Conservation (phyloP, 2,329 filamentous ascomycete species). For the Capronia epimyces region DNA sequence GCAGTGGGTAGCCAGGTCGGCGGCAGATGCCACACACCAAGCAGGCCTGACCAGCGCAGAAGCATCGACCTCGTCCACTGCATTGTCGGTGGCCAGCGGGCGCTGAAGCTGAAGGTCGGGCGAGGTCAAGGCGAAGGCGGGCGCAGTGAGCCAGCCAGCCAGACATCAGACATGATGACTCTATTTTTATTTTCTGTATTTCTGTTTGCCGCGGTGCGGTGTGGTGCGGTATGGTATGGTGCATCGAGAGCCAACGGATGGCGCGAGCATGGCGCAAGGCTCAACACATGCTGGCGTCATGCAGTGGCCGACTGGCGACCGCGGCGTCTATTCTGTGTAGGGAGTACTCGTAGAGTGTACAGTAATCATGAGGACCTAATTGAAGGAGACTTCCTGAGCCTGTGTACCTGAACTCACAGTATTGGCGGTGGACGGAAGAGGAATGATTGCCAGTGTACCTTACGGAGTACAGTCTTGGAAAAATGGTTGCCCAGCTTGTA, state of each 20-base stretch:
- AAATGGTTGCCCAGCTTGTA: no score
- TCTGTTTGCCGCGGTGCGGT: neutral
- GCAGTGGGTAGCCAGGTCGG: no score
- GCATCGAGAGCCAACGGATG: slow-evolving; percentile 14
- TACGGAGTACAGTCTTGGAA: no score
- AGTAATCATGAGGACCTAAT: no score
- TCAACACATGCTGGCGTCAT: slow-evolving; percentile 11
- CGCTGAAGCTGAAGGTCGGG: slow-evolving; percentile 5
- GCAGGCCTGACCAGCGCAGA: slow-evolving; percentile 9
- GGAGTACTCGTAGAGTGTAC: neutral
- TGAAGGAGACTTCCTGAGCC: no score
- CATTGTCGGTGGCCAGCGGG: neutral
- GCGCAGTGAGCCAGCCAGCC: no score
- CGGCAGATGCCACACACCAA: slow-evolving; percentile 22
- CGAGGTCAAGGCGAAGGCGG: neutral
- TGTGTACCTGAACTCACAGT: no score
- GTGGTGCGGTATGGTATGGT: neutral
- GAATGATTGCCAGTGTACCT: no score
- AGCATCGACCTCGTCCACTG: slow-evolving; percentile 13
- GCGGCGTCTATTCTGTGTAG: neutral
- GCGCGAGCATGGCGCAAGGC: neutral
- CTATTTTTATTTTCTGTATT: slow-evolving; percentile 11
- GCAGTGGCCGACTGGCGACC: neutral
- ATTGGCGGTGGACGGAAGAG: no score
- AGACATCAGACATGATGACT: neutral